Conservation (phyloP, 2,329 filamentous ascomycete genomes). For the Colletotrichum cuscutae region DNA sequence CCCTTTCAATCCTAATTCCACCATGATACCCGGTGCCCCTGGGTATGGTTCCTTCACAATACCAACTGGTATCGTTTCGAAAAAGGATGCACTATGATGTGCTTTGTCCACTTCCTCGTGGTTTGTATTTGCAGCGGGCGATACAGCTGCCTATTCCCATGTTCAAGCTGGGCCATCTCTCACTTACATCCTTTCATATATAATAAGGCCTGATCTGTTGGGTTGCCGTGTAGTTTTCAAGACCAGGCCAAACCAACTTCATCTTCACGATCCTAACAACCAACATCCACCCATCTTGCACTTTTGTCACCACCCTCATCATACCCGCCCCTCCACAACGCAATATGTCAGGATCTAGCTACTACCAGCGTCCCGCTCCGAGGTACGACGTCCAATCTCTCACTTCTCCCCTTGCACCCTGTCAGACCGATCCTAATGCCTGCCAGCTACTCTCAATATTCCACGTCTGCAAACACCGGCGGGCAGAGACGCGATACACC, state of each 20-base stretch:
- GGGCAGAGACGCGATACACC: background rate
- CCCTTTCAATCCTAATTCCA: background rate
- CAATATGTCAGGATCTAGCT: slow-evolving; percentile 18
- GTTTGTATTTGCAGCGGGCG: background rate
- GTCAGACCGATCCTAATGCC: background rate
- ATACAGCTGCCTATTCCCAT: background rate
- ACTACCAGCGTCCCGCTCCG: background rate
- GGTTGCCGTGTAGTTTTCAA: background rate
- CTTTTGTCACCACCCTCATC: background rate
- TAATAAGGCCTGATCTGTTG: background rate
- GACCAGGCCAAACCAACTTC: background rate
- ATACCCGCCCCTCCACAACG: background rate
- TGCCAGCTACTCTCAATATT: slow-evolving; percentile 20
- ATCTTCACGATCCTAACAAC: background rate
- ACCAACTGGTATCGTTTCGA: background rate
- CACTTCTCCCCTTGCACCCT: background rate
- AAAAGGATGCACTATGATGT: background rate
- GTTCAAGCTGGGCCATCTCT: background rate
- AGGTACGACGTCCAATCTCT: slow-evolving; percentile 11
- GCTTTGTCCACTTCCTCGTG: background rate
- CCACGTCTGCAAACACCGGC: slow-evolving; percentile 19
- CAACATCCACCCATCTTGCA: background rate
- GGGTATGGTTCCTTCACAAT: background rate
- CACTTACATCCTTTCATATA: background rate
- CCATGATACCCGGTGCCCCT: too few species aligned